Base-by-base conservation (phyloP, 139 green algal species). In the Chlorella sp. region DNA sequence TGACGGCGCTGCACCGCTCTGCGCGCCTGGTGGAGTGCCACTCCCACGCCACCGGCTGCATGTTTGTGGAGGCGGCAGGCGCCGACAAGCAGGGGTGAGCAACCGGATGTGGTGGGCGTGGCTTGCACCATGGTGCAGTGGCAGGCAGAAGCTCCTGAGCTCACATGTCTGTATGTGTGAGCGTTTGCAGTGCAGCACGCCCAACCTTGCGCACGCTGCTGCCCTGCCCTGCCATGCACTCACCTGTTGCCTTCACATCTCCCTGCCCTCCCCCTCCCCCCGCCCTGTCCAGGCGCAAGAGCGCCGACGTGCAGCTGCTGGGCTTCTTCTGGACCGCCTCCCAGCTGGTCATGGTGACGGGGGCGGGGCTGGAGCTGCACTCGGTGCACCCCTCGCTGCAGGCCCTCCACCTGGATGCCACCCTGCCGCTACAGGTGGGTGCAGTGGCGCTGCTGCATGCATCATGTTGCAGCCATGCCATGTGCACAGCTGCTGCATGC, bases 311-410 rank as follows among this genome's bases (percentile, higher is more conserved):
- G 5, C 51, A 60, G 38, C 74, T 88, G 68, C 84, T 68, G 56
- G 84, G 84, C 56, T 88, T 88, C 63, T 88, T 88, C 84, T 88
- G 84, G 84, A 85, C 84, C n/a, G 63, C 74, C 21, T 51, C 39
- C n/a, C 74, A 80, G 12, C 79, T 88, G 55, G 84, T 88, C 20
- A 85, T 88, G 78, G 84, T 88, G 12, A 88, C 84, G 5, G 39
- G 41, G 11, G 30, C 16, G 13, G 84, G 84, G 9, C 57, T 88
- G 69, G 83, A 87, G 60, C 17, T 87, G 26, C 82, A 82, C 76
- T 51, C 36, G 28, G 41, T 82, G 63, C 74, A 83, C 36, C 71
- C 75, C 63, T 57, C 47, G 25, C 63, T 70, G 28, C 83, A 87
- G 73, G 76, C 36, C 12, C 73, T 87, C 60, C 64, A 55, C 47